A percentile compares a stretch with the other conserved stretches of the same genome.
Conservation (phyloP, 1,284 basidiomycete species). For the Cystobasidium sp. region DNA sequence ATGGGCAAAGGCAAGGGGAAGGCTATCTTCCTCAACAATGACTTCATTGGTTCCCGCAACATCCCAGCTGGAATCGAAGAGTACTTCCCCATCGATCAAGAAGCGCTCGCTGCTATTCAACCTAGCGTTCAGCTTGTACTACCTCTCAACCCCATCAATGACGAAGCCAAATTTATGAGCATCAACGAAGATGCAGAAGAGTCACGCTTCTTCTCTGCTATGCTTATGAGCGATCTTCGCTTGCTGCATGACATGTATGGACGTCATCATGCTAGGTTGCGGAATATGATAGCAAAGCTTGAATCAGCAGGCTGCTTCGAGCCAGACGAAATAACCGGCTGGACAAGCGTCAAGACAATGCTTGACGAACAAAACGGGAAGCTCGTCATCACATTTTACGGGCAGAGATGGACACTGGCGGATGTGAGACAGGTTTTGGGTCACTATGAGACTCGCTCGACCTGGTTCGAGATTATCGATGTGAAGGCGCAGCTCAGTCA, state of each 20-base stretch:
- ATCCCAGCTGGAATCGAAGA: constrained; percentile 18
- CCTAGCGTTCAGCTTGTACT: constrained; percentile 35
- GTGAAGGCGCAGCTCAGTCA: not conserved
- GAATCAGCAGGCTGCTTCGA: constrained; percentile 40
- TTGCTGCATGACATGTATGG: constrained; percentile 36
- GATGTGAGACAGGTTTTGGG: constrained; percentile 40
- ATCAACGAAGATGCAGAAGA: constrained; percentile 33
- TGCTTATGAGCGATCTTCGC: constrained; percentile 43
- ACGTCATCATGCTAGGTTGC: constrained; percentile 28
- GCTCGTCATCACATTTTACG: constrained; percentile 33
- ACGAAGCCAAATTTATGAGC: constrained; percentile 27
- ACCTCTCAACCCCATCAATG: constrained; percentile 34
- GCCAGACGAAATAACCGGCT: constrained; percentile 2
- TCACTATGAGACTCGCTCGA: constrained; percentile 15
- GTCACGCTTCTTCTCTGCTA: constrained; percentile 29
- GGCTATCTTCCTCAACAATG: constrained; percentile 1
- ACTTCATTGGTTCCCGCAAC: not conserved
- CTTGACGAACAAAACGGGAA: constrained; percentile 22
- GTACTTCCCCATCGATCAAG: constrained; percentile 32
- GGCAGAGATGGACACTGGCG: constrained; percentile 20
- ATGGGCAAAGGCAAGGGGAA: constrained; percentile 33
- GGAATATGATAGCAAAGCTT: constrained; percentile 25
- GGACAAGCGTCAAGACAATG: constrained; percentile 7
- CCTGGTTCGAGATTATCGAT: constrained; percentile 37
- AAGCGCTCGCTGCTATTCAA: constrained; percentile 5